Evolutionary conservation across 2,329 filamentous ascomycete genomes (phyloP), one percentile per base, ranked within the genome.

Genomic region (Dichotomopilus funicola): DNA sequence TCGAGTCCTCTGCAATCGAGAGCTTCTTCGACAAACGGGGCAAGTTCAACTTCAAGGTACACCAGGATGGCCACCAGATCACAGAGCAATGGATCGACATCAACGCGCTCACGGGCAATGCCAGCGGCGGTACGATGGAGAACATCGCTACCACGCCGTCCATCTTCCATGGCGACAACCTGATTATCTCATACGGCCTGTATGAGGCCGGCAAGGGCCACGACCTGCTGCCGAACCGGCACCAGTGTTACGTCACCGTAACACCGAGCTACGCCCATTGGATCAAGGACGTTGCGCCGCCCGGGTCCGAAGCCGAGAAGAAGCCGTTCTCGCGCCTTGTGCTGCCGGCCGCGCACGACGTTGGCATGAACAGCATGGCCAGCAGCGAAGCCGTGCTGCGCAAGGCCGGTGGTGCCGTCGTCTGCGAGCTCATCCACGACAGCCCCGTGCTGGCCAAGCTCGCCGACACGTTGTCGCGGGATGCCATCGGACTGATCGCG

Each of bases 291-390:
- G 61, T 74, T 2, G 72, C 73, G 3, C 72, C 76, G 0, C 66
- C 65, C 1, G 70, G 68, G 1, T 73, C 72, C 0, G 63, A 67
- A 0, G 66, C 68, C 6, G 72, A 73, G 19, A 65, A 69, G 13
- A 69, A 70, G 34, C 71, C 72, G 0, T 77, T 78, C 62, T 60
- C 65, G 8, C 68, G 66, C 8, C 67, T 78, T 53, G 74, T 78
- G 1, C 68, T 79, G 1, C 73, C 76, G 0, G 68, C 72, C 1
- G 67, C 72, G 0, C 77, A 79, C 63, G 76, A 79, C 58, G 71
- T 74, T 11, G 76, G 77, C 33, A 79, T 79, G 76, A 79, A 79
- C 64, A 76, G 68, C 63, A 75, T 78, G 75, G 62, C 71, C 7
- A 75, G 66, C 49, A 67, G 69, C 31, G 61, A 70, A 33, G 67